These are phyloP conservation scores for Ogataea trehaloabstinens DNA, from an alignment of 805 yeast genomes.

Conservation along the genomic window DNA sequence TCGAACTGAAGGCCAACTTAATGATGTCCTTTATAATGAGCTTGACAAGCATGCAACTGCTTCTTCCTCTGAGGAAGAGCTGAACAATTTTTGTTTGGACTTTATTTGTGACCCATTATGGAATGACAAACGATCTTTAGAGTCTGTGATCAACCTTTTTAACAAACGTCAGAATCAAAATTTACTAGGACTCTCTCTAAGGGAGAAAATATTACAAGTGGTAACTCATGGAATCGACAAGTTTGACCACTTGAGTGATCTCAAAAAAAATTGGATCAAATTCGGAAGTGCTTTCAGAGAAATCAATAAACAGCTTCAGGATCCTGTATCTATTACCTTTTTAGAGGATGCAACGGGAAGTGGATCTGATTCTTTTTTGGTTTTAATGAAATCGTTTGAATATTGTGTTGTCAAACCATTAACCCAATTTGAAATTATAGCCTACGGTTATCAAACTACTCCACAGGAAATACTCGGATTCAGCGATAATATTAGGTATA, in stretches of 20 bases:
- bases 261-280: conserved; percentile 61
- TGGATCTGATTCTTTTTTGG: conserved; percentile 20
- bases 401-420: conserved; percentile 35
- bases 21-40: conserved; percentile 9
- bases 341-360: conserved; percentile 28
- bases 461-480: conserved; percentile 6
- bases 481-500: conserved; percentile 4
- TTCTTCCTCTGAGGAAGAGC: conserved; percentile 6
- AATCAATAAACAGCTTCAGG: conserved; percentile 56
- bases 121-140: conserved; percentile 47
- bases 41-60: conserved; percentile 12
- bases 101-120: conserved; percentile 49
- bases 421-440: conserved; percentile 33
- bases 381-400: conserved; percentile 35
- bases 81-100: conserved; percentile 39
- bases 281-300: conserved; percentile 74
- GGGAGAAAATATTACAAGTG: conserved; percentile 32
- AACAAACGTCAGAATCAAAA: conserved; percentile 12
- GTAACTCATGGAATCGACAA: conserved; percentile 27
- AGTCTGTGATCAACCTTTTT: conserved; percentile 39
- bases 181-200: conserved; percentile 22
- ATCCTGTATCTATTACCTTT: conserved; percentile 52
- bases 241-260: conserved; percentile 34
- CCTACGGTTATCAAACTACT: conserved; percentile 21
- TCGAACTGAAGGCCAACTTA: conserved; percentile 5